phyloP scores from a whole-genome alignment of 768 basidiomycete species.

The Agrocybe praecox region DNA sequence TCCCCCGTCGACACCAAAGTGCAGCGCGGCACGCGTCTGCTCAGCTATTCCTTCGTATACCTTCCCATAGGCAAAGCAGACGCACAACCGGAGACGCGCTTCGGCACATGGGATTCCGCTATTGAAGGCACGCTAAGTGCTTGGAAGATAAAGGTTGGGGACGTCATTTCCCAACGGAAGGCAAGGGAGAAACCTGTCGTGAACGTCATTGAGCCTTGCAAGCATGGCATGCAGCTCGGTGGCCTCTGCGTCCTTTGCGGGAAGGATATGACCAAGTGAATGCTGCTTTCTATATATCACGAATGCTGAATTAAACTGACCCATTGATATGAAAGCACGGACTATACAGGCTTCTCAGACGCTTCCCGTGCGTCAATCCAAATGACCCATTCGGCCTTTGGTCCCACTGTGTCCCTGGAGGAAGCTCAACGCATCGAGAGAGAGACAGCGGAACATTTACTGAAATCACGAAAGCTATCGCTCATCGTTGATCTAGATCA shows the following conservation, averaged over 20 bases:
- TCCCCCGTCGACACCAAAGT: constrained; percentile 47
- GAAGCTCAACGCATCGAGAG: constrained; percentile 90
- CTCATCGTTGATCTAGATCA: constrained; percentile 99
- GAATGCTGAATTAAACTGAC: constrained; percentile 6
- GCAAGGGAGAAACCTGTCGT: constrained; percentile 66
- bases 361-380: constrained; percentile 85
- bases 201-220: constrained; percentile 87
- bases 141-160: constrained; percentile 73
- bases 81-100: constrained; percentile 63
- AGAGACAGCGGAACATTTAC: constrained; percentile 78
- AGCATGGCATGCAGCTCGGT: constrained; percentile 90
- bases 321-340: constrained; percentile 45
- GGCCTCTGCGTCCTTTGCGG: constrained; percentile 95
- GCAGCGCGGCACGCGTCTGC: constrained; percentile 72
- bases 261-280: constrained; percentile 91
- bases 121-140: constrained; percentile 75
- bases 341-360: constrained; percentile 89
- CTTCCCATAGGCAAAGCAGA: constrained; percentile 41
- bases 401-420: constrained; percentile 89
- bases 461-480: constrained; percentile 77
- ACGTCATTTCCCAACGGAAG: constrained; percentile 59
- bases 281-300: constrained; percentile 16
- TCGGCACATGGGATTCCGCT: constrained; percentile 90
- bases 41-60: constrained; percentile 84
- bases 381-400: constrained; percentile 92